These are phyloP conservation scores for Kazachstania psychrophila DNA, from an alignment of 805 yeast species.

Conservation along the genomic window DNA sequence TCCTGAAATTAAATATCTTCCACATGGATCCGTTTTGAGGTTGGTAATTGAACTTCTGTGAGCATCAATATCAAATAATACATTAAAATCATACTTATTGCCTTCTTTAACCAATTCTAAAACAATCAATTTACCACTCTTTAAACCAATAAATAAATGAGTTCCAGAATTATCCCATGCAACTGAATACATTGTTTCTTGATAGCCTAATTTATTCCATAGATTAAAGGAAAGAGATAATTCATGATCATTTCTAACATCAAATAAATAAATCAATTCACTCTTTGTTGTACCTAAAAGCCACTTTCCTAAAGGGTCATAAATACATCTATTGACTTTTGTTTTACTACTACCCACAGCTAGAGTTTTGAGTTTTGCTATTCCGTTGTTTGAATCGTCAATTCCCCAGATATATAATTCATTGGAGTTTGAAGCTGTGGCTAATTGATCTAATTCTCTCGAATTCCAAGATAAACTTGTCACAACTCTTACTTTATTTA, in stretches of 20 bases:
- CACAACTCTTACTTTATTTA: conserved; percentile 14
- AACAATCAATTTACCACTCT: conserved; percentile 36
- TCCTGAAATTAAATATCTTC: conserved; percentile 43
- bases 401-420: conserved; percentile 20
- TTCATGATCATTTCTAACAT: conserved; percentile 28
- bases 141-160: conserved; percentile 39
- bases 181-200: conserved; percentile 24
- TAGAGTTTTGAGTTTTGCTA: conserved; percentile 14
- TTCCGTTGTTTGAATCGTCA: conserved; percentile 8
- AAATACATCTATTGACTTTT: conserved; percentile 23
- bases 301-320: conserved; percentile 39
- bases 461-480: conserved; percentile 23
- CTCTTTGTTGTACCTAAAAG: conserved; percentile 37
- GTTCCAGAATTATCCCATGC: conserved; percentile 29
- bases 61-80: conserved; percentile 26
- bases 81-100: conserved; percentile 2
- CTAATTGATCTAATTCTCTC: conserved; percentile 15
- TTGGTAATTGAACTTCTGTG: conserved; percentile 45
- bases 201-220: conserved; percentile 5
- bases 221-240: conserved; percentile 10
- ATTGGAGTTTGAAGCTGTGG: conserved; percentile 17
- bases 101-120: conserved; percentile 7
- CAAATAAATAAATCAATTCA: conserved; percentile 32
- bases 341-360: conserved; percentile 6
- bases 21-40: conserved; percentile 44